A percentile compares a stretch with the other conserved stretches of the same genome.
Evolutionary conservation across 129 eudicot species (phyloP).

Genomic region (Heracleum sosnowskyi): DNA sequence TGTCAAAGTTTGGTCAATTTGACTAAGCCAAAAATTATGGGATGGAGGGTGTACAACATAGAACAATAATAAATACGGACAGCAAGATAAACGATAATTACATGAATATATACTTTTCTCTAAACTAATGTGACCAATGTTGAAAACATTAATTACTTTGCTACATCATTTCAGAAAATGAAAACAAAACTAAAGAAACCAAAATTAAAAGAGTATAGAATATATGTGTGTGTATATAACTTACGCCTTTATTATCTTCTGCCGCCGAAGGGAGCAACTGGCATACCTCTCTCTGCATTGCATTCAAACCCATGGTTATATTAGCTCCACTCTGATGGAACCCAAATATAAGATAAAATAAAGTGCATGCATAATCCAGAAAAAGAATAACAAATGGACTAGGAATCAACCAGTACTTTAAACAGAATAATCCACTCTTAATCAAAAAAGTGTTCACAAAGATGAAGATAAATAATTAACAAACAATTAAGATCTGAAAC

Average conservation of each 20-base stretch:
- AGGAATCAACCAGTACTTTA: background rate
- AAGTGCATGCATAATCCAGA: background rate
- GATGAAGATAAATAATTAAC: background rate
- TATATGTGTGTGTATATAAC: conserved; percentile 4
- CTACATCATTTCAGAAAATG: background rate
- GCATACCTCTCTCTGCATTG: conserved; percentile 84
- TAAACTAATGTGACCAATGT: background rate
- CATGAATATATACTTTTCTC: background rate
- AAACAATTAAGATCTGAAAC: background rate
- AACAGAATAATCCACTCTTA: background rate
- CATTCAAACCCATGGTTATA: conserved; percentile 15
- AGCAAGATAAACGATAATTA: background rate
- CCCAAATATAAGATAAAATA: background rate
- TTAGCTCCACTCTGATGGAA: conserved; percentile 8
- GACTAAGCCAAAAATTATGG: too few relatives aligned
- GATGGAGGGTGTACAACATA: too few relatives aligned
- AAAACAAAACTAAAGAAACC: background rate
- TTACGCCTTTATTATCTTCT: conserved; percentile 90
- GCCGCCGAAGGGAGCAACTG: conserved; percentile 73
- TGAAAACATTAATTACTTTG: background rate
- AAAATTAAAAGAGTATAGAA: background rate
- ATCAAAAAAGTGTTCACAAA: background rate
- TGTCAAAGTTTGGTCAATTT: too few relatives aligned
- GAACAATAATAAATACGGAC: background rate
- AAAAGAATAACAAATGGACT: background rate